These are phyloP conservation scores for Boletus barrowsii DNA, from an alignment of 768 basidiomycete genomes.

Conservation along the genomic window DNA sequence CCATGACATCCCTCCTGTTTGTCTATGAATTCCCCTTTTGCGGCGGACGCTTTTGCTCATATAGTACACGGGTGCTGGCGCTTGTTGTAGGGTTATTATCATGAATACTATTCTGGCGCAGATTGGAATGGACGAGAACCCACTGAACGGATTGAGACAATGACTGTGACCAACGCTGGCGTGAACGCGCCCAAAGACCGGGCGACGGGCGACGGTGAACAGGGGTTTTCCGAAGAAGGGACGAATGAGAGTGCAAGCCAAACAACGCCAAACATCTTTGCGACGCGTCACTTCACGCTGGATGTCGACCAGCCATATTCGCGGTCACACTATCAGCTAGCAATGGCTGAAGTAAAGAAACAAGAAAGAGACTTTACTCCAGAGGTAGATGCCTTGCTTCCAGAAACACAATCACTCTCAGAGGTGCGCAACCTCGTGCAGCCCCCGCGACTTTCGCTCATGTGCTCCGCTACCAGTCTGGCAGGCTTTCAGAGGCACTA, in stretches of 20 bases:
- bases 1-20: constrained; percentile 42
- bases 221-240: constrained; percentile 23
- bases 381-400: constrained; percentile 76
- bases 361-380: constrained; percentile 84
- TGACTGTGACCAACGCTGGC: constrained; percentile 1
- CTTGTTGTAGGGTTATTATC: constrained; percentile 43
- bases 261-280: constrained; percentile 47
- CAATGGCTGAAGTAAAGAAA: constrained; percentile 79
- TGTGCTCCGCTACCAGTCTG: constrained; percentile 48
- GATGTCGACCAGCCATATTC: constrained; percentile 36
- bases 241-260: constrained; percentile 11
- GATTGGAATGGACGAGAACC: constrained; percentile 25
- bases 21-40: constrained; percentile 46
- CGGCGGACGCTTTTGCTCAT: constrained; percentile 39
- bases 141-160: constrained; percentile 29
- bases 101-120: constrained; percentile 36
- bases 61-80: constrained; percentile 45
- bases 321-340: constrained; percentile 40
- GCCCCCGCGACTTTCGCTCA: constrained; percentile 5
- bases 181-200: background rate
- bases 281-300: constrained; percentile 57
- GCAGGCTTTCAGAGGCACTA: constrained; percentile 78
- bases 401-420: constrained; percentile 63
- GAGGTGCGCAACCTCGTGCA: constrained; percentile 49
- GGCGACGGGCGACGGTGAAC: background rate